Evolutionary conservation across 1,284 basidiomycete species (phyloP), one percentile per base, ranked within the genome.

Genomic region (Pascua sp.): DNA sequence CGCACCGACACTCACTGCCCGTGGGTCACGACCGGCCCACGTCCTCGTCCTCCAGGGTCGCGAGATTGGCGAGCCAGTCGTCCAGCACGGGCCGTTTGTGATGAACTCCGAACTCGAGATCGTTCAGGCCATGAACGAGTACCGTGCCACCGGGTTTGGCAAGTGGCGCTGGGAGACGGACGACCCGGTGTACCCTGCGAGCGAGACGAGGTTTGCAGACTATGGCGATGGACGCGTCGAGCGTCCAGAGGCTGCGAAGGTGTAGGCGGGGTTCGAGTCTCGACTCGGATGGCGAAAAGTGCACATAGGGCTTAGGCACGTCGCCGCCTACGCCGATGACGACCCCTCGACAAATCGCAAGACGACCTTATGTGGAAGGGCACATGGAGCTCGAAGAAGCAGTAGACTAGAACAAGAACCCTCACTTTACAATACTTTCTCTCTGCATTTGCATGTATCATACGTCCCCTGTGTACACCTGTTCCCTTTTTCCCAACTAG

Each of bases 101-200:
- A 62, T 62, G 60, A 62, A 62, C 57, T 55, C 60, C 12, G 41
- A 62, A 37, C 17, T 47, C 3, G 60, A 62, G 48, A 49, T 62
- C 15, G 42, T 54, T 49, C 44, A 58, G 49, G 57, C 56, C 8
- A 53, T 49, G 17, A 44, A 16, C 4, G 56, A 59, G 38, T 62
- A 62, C 54, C 57, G 40, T 12, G 49, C 48, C 47, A 53, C 49
- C 45, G 51, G 48, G 38, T 62, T 62, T 15, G 60, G 60, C 32
- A 49, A 41, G 2, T 58, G 57, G 60, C 49, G n/a, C 40, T 59
- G 54, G 54, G 17, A 36, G 16, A 46, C 47, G 7, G 42, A 55
- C 17, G 47, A 46, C 42, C 56, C 57, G 11, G 45, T 51, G 5
- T 56, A 56, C 24, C 36, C 37, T 11, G 38, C 42, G 17, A 37